Evolutionary conservation across 306 rosid genomes (phyloP).

Genomic region (Medicago arabica): DNA sequence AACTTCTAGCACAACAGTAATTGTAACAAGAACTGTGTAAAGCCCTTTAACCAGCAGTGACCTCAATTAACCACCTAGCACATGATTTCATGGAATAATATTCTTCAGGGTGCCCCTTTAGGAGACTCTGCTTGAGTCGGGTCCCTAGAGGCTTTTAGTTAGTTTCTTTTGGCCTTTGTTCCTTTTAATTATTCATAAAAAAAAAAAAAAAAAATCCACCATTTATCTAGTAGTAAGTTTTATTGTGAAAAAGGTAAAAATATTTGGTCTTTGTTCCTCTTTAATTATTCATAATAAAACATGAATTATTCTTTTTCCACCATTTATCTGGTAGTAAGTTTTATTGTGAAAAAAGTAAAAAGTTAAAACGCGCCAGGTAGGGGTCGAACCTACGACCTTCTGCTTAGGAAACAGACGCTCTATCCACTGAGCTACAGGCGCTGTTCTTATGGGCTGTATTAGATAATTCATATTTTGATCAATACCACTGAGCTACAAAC

Average conservation of each 20-base stretch:
- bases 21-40: conserved; percentile 39
- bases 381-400: too few species aligned
- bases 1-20: conserved; percentile 29
- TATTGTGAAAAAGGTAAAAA: conserved; percentile 16
- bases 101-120: conserved; percentile 9
- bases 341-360: background rate
- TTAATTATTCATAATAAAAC: too few species aligned
- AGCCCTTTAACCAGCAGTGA: conserved; percentile 43
- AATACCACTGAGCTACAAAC: background rate
- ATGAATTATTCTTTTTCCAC: too few species aligned
- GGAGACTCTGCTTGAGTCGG: background rate
- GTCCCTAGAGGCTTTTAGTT: background rate
- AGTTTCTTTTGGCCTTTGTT: background rate
- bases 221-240: conserved; percentile 30
- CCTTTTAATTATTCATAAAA: background rate
- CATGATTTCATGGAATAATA: conserved; percentile 34
- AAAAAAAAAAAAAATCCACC: background rate
- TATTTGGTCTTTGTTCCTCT: too few species aligned
- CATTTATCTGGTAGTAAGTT: conserved; percentile 35
- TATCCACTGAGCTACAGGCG: too few species aligned
- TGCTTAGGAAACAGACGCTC: too few species aligned
- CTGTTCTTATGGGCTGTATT: background rate
- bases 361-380: too few species aligned
- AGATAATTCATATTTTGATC: background rate
- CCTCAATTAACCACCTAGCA: conserved; percentile 41